Base-by-base conservation (phyloP, 2,329 filamentous ascomycete genomes). In the Colletotrichum orbiculare region DNA sequence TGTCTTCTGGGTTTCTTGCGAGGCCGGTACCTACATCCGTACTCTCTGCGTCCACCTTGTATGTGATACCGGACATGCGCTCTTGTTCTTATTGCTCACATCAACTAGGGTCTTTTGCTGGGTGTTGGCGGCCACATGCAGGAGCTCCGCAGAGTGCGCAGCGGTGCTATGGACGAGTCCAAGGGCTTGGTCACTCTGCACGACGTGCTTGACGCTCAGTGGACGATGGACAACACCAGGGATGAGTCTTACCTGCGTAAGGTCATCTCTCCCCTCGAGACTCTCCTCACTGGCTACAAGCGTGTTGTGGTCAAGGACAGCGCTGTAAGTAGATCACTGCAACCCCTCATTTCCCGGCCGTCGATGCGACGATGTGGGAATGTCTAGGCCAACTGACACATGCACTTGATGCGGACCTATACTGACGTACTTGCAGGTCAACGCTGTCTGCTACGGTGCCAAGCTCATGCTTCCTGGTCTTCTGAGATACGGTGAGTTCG, bases 1-100 rank as follows among this genome's bases (percentile, higher is more conserved):
- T 79, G 95, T 98, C 61, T 99, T 99, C 87, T 98, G 96, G 95
- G 96, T 98, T 73, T 97, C 93, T 82, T 99, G 96, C 81, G 96
- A 99, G 82, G 96, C 94, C 63, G 96, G 96, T 78, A 99, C 96
- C 69, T 99, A 99, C 81, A 98, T 99, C 78, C 92, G 96, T 85
- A 99, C 96, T 42, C 89, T 99, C 52, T 98, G 96, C 81, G 95
- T 98, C 47, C 96, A 98, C 82, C 80, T 99, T 10, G 66, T 68
- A 67, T 38, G 66, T 66, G 43, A 56, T 33, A 9, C 54, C 2
- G 38, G 72, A 92, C 48, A 15, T 8, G 68, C 57, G 54, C 35
- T 43, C 59, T 58, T 58, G 39, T n/a, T 42, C 38, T 38, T 33
- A 60, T 58, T 63, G 38, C 35, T 56, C 33, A 58, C 60, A 59